phyloP scores from a whole-genome alignment of 306 rosid genomes.

The Rosa chinensis region DNA sequence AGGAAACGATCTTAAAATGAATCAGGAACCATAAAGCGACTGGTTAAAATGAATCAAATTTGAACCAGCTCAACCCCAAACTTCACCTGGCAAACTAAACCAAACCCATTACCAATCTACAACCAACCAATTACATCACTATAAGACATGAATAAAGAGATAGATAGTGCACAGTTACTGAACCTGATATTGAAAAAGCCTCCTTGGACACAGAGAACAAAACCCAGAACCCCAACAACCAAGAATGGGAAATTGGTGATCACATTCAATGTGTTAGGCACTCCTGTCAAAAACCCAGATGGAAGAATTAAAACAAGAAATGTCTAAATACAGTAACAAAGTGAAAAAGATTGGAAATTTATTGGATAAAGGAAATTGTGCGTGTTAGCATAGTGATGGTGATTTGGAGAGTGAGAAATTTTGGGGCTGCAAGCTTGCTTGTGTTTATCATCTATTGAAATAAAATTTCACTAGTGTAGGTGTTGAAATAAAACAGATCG shows the following conservation, averaged over 20 bases:
- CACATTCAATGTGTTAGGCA: slow-evolving; percentile 71
- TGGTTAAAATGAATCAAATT: too few relatives aligned
- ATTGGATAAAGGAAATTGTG: slow-evolving; percentile 40
- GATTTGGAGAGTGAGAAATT: too few relatives aligned
- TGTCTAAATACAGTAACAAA: not conserved
- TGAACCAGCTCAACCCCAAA: slow-evolving; percentile 56
- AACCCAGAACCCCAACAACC: slow-evolving; percentile 66
- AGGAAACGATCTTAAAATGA: too few relatives aligned
- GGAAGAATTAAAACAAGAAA: slow-evolving; percentile 13
- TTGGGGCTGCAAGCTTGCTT: too few relatives aligned
- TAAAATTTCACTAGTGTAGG: too few relatives aligned
- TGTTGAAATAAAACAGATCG: slow-evolving; percentile 16
- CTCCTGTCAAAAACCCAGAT: slow-evolving; percentile 48
- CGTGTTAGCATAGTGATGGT: too few relatives aligned
- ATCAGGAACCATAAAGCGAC: too few relatives aligned
- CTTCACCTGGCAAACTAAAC: slow-evolving; percentile 41
- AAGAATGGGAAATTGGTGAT: slow-evolving; percentile 69
- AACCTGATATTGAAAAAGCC: slow-evolving; percentile 55
- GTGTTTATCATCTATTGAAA: too few relatives aligned
- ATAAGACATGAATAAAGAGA: not conserved
- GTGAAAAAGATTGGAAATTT: not conserved
- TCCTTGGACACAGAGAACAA: slow-evolving; percentile 53
- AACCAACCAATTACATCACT: slow-evolving; percentile 13
- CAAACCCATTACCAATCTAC: not conserved
- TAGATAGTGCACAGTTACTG: not conserved